Evolutionary conservation across 2,329 filamentous ascomycete species (phyloP).

Genomic region (Nigrospora osmanthi): DNA sequence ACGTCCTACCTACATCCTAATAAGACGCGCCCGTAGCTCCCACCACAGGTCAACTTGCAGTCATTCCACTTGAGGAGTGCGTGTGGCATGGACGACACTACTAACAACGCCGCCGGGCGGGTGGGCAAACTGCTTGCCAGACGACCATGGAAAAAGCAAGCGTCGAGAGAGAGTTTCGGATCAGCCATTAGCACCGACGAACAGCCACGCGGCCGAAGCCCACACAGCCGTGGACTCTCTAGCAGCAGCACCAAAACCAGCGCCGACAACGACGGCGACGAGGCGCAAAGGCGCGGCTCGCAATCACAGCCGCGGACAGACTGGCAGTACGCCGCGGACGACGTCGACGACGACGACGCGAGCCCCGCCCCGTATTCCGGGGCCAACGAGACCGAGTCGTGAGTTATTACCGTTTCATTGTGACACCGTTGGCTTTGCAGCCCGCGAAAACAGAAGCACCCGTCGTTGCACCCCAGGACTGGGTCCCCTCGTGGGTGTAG

Average conservation of each 20-base stretch:
- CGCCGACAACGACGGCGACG: conserved; percentile 3
- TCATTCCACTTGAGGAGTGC: background rate
- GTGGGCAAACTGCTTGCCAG: conserved; percentile 45
- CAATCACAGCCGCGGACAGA: background rate
- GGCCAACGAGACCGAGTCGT: no score
- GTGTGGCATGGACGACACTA: conserved; percentile 7
- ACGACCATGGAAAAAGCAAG: conserved; percentile 37
- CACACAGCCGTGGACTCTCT: conserved; percentile 10
- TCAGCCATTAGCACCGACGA: conserved; percentile 21
- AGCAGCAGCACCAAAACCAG: conserved; percentile 11
- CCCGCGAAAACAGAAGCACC: no score
- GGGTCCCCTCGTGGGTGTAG: no score
- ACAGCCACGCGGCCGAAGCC: conserved; percentile 17
- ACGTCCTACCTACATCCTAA: no score
- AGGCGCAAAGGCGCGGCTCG: background rate
- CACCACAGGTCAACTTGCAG: no score
- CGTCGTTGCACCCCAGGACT: no score
- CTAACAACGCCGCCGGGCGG: conserved; percentile 17
- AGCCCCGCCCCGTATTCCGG: no score
- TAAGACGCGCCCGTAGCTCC: no score
- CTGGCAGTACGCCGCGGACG: no score
- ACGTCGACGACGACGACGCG: no score
- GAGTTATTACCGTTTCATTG: no score
- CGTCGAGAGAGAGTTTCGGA: conserved; percentile 28
- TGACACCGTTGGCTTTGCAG: no score